Evolutionary conservation across 768 basidiomycete species (phyloP).

Genomic region (Cyclocybe aegerita): DNA sequence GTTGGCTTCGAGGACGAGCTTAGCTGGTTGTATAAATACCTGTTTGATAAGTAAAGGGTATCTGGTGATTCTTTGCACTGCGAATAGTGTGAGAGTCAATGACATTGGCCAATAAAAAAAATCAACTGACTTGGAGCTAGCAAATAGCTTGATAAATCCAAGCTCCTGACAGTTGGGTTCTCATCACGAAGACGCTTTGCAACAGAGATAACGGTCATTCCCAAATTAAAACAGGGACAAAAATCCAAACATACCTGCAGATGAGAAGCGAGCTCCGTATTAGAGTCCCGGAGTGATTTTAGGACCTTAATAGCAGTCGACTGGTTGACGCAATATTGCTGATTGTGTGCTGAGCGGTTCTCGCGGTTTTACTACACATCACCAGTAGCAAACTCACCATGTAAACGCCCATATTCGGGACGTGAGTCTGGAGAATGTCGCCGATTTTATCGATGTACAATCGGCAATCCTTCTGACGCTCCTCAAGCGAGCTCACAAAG

Average conservation of each 20-base stretch:
- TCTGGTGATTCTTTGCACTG: slow-evolving; percentile 94
- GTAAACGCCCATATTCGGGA: slow-evolving; percentile 79
- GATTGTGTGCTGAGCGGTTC: neutral
- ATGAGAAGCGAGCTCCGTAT: slow-evolving; percentile 61
- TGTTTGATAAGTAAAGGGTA: slow-evolving; percentile 91
- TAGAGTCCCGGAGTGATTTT: slow-evolving; percentile 68
- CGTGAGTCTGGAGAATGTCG: slow-evolving; percentile 75
- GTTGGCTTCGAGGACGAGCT: neutral
- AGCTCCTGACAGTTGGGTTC: slow-evolving; percentile 68
- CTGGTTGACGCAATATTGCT: slow-evolving; percentile 94
- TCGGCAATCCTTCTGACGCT: slow-evolving; percentile 88
- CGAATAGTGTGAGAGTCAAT: slow-evolving; percentile 1
- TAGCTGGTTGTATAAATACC: slow-evolving; percentile 24
- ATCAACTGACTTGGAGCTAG: slow-evolving; percentile 78
- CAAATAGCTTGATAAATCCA: slow-evolving; percentile 90
- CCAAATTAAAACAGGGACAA: neutral
- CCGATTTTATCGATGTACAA: slow-evolving; percentile 89
- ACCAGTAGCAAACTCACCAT: slow-evolving; percentile 46
- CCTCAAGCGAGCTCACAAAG: slow-evolving; percentile 87
- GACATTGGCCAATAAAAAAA: neutral
- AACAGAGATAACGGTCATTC: neutral
- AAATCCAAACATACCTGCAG: slow-evolving; percentile 52
- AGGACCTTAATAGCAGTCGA: slow-evolving; percentile 72
- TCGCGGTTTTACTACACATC: neutral
- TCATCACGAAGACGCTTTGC: slow-evolving; percentile 69